Evolutionary conservation across 441 rosid genomes (phyloP).

Genomic region (Jatropha multifida): DNA sequence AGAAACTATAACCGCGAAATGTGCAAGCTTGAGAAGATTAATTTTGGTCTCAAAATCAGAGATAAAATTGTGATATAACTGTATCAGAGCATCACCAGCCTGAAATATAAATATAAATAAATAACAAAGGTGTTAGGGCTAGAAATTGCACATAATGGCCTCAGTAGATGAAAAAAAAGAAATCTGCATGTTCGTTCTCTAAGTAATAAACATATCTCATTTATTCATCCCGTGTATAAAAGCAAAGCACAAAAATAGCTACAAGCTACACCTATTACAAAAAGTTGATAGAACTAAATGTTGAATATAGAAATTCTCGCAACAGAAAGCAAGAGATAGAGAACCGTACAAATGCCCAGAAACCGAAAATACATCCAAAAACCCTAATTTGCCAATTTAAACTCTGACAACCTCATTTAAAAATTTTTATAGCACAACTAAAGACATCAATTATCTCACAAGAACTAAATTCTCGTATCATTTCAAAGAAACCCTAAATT

Average conservation of each 20-base stretch:
- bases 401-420: background rate
- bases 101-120: constrained; percentile 30
- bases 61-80: constrained; percentile 83
- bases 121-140: background rate
- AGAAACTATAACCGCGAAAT: constrained; percentile 86
- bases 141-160: background rate
- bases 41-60: constrained; percentile 95
- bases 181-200: background rate
- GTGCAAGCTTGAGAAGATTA: constrained; percentile 94
- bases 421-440: no score
- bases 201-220: background rate
- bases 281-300: background rate
- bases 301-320: background rate
- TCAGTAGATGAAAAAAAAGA: no score
- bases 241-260: background rate
- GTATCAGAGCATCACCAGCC: constrained; percentile 91
- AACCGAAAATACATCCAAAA: background rate
- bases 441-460: constrained; percentile 22
- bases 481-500: background rate
- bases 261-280: background rate
- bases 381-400: background rate
- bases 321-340: background rate
- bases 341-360: background rate
- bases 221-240: background rate
- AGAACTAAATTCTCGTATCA: constrained; percentile 18